Percentiles rank a stretch among this genome's conserved stretches.
Conservation (phyloP, 2,329 filamentous ascomycete species). For the Tolypocladium guangdongense region DNA sequence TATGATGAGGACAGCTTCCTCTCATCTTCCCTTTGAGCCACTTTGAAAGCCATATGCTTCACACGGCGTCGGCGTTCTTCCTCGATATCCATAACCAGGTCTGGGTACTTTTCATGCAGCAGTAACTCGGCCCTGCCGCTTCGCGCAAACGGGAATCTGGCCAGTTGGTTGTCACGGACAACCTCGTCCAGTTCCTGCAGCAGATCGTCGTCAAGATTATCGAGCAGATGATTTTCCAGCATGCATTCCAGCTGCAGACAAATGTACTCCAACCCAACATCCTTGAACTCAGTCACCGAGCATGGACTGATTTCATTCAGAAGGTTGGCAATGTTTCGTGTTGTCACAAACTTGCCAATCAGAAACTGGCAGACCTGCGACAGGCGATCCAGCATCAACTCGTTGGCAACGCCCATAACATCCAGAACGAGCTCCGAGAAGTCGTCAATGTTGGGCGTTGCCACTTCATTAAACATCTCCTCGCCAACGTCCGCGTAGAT, state of each 20-base stretch:
- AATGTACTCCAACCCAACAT: conserved; percentile 80
- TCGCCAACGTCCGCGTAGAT: conserved; percentile 75
- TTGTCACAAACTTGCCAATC: conserved; percentile 74
- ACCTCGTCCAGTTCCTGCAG: conserved; percentile 68
- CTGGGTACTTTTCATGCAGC: conserved; percentile 54
- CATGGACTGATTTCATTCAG: conserved; percentile 81
- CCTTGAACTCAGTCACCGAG: conserved; percentile 74
- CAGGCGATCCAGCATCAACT: conserved; percentile 87
- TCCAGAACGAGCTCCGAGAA: conserved; percentile 86
- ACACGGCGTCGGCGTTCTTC: conserved; percentile 60
- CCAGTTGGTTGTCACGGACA: conserved; percentile 72
- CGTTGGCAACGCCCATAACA: conserved; percentile 81
- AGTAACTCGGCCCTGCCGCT: conserved; percentile 60
- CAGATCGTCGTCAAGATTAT: conserved; percentile 78
- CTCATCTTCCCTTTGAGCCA: conserved; percentile 53
- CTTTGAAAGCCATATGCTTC: conserved; percentile 64
- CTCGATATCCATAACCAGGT: conserved; percentile 52
- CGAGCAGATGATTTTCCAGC: conserved; percentile 79
- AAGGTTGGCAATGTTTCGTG: conserved; percentile 74
- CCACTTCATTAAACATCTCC: conserved; percentile 71
- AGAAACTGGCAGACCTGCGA: conserved; percentile 81
- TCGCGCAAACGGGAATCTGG: conserved; percentile 64
- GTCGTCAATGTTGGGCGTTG: conserved; percentile 62
- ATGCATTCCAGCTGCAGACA: conserved; percentile 86
- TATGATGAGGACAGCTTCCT: conserved; percentile 48